phyloP scores from a whole-genome alignment of 2,329 filamentous ascomycete genomes.

The Talaromyces sp. region DNA sequence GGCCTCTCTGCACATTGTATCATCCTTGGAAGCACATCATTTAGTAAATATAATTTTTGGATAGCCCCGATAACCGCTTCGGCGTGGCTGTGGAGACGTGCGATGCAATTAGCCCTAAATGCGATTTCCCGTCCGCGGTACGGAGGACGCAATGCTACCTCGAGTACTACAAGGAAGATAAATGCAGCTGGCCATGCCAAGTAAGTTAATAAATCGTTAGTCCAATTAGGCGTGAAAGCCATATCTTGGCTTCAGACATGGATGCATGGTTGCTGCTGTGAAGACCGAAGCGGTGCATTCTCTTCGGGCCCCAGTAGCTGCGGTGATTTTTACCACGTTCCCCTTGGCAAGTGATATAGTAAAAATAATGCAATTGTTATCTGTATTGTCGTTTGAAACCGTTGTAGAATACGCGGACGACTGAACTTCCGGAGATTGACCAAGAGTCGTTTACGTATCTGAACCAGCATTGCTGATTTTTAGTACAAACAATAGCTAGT shows the following conservation, averaged over 20 bases:
- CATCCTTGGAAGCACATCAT: neutral
- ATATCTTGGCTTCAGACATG: neutral
- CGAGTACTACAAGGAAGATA: neutral
- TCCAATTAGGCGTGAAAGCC: neutral
- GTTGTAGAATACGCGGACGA: neutral
- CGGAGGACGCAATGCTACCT: neutral
- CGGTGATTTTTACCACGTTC: neutral
- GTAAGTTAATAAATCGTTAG: neutral
- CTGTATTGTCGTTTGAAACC: neutral
- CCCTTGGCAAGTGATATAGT: neutral
- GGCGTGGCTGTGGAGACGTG: neutral
- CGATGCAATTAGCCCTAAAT: neutral
- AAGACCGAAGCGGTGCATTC: neutral
- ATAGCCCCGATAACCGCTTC: neutral
- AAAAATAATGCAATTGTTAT: neutral
- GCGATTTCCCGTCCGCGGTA: neutral
- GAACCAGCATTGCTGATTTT: neutral
- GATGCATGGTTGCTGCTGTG: neutral
- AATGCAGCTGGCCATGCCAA: neutral
- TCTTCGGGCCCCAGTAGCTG: neutral
- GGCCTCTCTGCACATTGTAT: no score
- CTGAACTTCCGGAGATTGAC: neutral
- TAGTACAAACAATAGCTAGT: neutral
- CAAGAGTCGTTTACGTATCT: neutral
- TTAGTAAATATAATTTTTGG: no score